phyloP scores from a whole-genome alignment of 495 filamentous ascomycete species.

The Pseudevernia furfuracea region DNA sequence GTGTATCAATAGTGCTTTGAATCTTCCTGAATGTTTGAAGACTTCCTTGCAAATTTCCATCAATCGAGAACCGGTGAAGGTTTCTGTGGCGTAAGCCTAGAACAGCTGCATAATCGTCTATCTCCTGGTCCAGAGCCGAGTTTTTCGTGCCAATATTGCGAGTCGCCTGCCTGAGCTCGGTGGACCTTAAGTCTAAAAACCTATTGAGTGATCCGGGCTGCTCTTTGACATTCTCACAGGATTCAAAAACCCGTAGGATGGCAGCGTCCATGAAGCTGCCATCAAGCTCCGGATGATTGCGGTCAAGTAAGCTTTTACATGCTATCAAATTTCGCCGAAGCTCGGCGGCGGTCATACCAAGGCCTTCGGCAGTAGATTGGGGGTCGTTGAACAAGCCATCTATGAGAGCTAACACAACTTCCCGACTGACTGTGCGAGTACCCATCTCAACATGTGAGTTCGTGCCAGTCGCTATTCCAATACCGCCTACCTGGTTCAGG shows the following conservation, averaged over 20 bases:
- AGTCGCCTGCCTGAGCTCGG: background rate
- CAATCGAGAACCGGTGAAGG: conserved; percentile 16
- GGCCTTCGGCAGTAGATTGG: conserved; percentile 5
- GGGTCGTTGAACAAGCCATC: conserved; percentile 43
- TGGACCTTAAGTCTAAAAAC: conserved; percentile 20
- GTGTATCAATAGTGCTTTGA: conserved; percentile 19
- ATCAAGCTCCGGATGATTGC: conserved; percentile 28
- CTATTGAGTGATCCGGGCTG: conserved; percentile 37
- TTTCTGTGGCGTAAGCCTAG: conserved; percentile 23
- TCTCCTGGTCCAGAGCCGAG: conserved; percentile 6
- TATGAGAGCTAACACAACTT: conserved; percentile 48
- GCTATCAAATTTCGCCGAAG: conserved; percentile 26
- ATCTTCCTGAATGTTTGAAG: conserved; percentile 21
- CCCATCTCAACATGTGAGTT: conserved; percentile 39
- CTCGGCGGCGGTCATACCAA: background rate
- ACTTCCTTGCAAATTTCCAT: conserved; percentile 18
- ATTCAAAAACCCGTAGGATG: conserved; percentile 46
- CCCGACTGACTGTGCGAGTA: conserved; percentile 47
- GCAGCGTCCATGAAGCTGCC: conserved; percentile 40
- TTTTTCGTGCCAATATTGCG: background rate
- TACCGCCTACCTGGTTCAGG: conserved; percentile 19
- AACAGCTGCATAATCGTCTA: conserved; percentile 16
- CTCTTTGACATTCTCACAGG: conserved; percentile 32
- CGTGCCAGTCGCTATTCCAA: conserved; percentile 20
- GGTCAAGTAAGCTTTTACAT: conserved; percentile 33